Percentiles rank a stretch among this genome's conserved stretches.
These are phyloP conservation scores for Radiomyces spectabilis DNA, from an alignment of 192 early-diverging fungal genomes.

Conservation along the genomic window DNA sequence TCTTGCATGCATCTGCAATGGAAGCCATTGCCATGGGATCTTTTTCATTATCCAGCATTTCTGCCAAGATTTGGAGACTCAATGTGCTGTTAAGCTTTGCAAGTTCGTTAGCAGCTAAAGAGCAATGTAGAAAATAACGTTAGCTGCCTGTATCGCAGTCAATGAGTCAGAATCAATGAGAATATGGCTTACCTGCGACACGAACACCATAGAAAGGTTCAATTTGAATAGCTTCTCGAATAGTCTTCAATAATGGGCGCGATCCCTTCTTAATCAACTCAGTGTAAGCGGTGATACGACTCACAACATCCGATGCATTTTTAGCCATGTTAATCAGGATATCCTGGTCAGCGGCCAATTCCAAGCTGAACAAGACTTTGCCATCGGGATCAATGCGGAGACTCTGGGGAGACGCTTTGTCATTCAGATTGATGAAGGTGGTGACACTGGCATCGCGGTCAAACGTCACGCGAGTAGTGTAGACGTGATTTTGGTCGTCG, in stretches of 20 bases:
- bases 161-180: too few species aligned
- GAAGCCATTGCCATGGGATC: slow-evolving; percentile 29
- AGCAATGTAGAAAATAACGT: background rate
- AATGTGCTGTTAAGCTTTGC: slow-evolving; percentile 18
- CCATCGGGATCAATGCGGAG: slow-evolving; percentile 40
- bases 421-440: slow-evolving; percentile 20
- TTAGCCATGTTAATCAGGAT: slow-evolving; percentile 34
- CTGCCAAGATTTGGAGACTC: slow-evolving; percentile 29
- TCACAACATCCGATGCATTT: slow-evolving; percentile 27
- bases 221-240: slow-evolving; percentile 11
- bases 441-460: slow-evolving; percentile 12
- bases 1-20: too few species aligned
- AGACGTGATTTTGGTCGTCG: too few species aligned
- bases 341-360: slow-evolving; percentile 30
- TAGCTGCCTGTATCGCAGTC: background rate
- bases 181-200: slow-evolving; percentile 10
- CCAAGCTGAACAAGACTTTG: slow-evolving; percentile 33
- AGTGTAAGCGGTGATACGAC: slow-evolving; percentile 32
- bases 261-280: slow-evolving; percentile 38
- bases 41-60: slow-evolving; percentile 29
- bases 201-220: slow-evolving; percentile 37
- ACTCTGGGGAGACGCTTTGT: slow-evolving; percentile 18
- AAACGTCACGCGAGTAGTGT: too few species aligned
- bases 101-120: slow-evolving; percentile 28
- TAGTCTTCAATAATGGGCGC: slow-evolving; percentile 27